Conservation (phyloP, 2,329 filamentous ascomycete genomes). For the Xylogone sp. region DNA sequence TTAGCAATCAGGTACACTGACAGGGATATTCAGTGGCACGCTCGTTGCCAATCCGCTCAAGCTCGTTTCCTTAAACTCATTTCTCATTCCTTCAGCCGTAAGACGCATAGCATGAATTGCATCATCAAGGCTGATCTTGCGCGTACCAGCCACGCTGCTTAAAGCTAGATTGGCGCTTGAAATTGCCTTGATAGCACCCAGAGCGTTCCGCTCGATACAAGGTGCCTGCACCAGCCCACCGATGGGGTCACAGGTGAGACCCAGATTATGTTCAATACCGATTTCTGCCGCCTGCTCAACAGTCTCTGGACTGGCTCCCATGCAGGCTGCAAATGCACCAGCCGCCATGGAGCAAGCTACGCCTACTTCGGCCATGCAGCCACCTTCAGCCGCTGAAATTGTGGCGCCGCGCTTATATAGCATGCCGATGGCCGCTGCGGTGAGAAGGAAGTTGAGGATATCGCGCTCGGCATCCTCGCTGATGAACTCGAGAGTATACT, state of each 20-base stretch:
- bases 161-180: slow-evolving; percentile 46
- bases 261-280: slow-evolving; percentile 49
- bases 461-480: slow-evolving; percentile 47
- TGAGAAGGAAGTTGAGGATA: slow-evolving; percentile 44
- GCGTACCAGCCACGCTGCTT: slow-evolving; percentile 39
- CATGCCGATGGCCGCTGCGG: slow-evolving; percentile 47
- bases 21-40: slow-evolving; percentile 45
- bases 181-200: slow-evolving; percentile 48
- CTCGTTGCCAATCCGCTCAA: slow-evolving; percentile 47
- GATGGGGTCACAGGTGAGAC: slow-evolving; percentile 47
- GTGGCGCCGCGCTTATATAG: slow-evolving; percentile 50
- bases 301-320: slow-evolving; percentile 46
- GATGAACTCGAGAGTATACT: slow-evolving; percentile 47
- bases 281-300: slow-evolving; percentile 50
- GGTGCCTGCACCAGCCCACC: slow-evolving; percentile 47
- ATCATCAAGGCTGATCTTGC: slow-evolving; percentile 46
- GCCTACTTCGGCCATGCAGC: slow-evolving; percentile 51
- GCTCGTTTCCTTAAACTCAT: slow-evolving; percentile 51
- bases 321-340: slow-evolving; percentile 46
- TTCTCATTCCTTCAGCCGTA: slow-evolving; percentile 47
- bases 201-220: slow-evolving; percentile 47
- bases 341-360: slow-evolving; percentile 50
- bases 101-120: slow-evolving; percentile 47
- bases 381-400: slow-evolving; percentile 47
- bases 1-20: slow-evolving; percentile 49